phyloP scores from a whole-genome alignment of 1,284 basidiomycete genomes.

The Marasmius sp. region DNA sequence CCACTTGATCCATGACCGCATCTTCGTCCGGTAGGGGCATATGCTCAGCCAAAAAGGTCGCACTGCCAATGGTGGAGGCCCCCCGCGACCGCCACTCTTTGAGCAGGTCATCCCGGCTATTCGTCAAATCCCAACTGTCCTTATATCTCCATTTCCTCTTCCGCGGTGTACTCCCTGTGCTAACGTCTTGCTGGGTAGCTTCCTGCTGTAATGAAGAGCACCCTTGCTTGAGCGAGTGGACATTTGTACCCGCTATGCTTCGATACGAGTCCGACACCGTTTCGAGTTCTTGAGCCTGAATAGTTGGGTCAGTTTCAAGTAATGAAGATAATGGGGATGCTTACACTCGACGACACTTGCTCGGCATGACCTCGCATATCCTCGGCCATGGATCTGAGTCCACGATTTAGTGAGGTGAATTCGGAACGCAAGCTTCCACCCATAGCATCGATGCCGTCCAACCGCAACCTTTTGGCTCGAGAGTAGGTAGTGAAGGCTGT shows the following conservation, averaged over 20 bases:
- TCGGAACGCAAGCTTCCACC: slow-evolving; percentile 50
- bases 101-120: slow-evolving; percentile 57
- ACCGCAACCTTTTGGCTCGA: slow-evolving; percentile 64
- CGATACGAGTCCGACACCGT: slow-evolving; percentile 41
- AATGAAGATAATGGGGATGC: slow-evolving; percentile 15
- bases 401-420: slow-evolving; percentile 47
- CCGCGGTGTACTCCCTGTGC: slow-evolving; percentile 70
- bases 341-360: slow-evolving; percentile 50
- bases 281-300: slow-evolving; percentile 34
- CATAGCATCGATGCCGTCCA: slow-evolving; percentile 56
- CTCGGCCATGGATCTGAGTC: slow-evolving; percentile 49
- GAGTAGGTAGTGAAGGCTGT: slow-evolving; percentile 61
- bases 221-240: slow-evolving; percentile 49
- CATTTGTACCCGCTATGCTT: slow-evolving; percentile 35
- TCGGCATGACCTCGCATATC: slow-evolving; percentile 47
- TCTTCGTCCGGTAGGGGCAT: slow-evolving; percentile 30
- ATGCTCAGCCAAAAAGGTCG: slow-evolving; percentile 33
- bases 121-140: slow-evolving; percentile 70
- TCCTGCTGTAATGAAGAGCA: slow-evolving; percentile 54
- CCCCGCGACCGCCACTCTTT: slow-evolving; percentile 44
- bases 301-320: not conserved
- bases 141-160: slow-evolving; percentile 69
- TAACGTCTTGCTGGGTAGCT: slow-evolving; percentile 59
- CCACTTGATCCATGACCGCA: slow-evolving; percentile 18
- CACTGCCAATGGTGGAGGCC: slow-evolving; percentile 29